Conservation (phyloP, 2,329 filamentous ascomycete genomes). For the Capronia coronata region DNA sequence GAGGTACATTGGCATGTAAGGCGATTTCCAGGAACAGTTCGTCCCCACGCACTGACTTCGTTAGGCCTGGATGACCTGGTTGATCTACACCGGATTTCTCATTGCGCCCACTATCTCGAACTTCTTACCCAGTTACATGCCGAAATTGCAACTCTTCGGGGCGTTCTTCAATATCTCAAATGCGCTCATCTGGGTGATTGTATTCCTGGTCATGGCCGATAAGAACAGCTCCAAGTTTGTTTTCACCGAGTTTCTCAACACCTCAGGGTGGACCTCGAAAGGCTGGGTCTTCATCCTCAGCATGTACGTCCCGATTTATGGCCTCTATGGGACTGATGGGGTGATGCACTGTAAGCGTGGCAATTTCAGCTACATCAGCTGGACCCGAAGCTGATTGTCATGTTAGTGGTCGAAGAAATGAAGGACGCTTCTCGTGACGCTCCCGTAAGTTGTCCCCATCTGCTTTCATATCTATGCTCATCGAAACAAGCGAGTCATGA, state of each 20-base stretch:
- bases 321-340: conserved; percentile 57
- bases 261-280: conserved; percentile 37
- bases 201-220: conserved; percentile 23
- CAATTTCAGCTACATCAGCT: not conserved
- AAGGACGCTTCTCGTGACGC: conserved; percentile 50
- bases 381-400: not conserved
- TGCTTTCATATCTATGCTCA: conserved; percentile 42
- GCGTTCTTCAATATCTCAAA: conserved; percentile 23
- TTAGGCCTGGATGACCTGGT: conserved; percentile 23
- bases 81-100: conserved; percentile 23
- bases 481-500: conserved; percentile 19
- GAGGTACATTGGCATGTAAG: conserved; percentile 20
- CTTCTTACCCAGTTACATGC: conserved; percentile 20
- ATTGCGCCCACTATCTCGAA: conserved; percentile 21
- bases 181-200: conserved; percentile 20
- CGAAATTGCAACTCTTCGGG: conserved; percentile 21
- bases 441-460: conserved; percentile 12
- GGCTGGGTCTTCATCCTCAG: conserved; percentile 57
- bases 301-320: conserved; percentile 64
- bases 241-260: conserved; percentile 50
- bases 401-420: conserved; percentile 22
- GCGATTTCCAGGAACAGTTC: not conserved
- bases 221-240: conserved; percentile 39
- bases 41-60: not conserved
- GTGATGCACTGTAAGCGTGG: conserved; percentile 51